Percentiles rank a stretch among this genome's conserved stretches.
Evolutionary conservation across 2,329 filamentous ascomycete genomes (phyloP).

Genomic region (Trichoderma polysporum): DNA sequence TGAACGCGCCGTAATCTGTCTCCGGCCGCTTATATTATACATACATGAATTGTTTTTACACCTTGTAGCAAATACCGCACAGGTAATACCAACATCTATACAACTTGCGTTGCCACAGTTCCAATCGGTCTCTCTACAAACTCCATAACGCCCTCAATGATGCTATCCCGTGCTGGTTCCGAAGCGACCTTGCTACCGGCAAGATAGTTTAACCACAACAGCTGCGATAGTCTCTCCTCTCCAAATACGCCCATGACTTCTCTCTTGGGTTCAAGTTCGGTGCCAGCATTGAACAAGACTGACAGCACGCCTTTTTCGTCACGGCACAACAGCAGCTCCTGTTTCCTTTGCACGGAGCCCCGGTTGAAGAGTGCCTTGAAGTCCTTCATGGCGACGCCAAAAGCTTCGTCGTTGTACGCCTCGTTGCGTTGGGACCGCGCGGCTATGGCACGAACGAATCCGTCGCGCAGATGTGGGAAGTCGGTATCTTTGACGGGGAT

Average conservation of each 20-base stretch:
- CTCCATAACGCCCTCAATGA: constrained; percentile 84
- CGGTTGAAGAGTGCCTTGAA: constrained; percentile 84
- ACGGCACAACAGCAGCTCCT: constrained; percentile 72
- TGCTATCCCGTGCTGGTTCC: constrained; percentile 73
- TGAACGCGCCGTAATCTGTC: not conserved
- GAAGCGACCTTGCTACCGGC: constrained; percentile 84
- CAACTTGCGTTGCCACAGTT: constrained; percentile 77
- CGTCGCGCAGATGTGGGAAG: constrained; percentile 88
- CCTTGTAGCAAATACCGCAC: not conserved
- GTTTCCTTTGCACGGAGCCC: constrained; percentile 75
- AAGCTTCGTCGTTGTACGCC: constrained; percentile 67
- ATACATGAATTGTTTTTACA: not conserved
- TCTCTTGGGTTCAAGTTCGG: constrained; percentile 47
- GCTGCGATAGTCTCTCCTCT: constrained; percentile 77
- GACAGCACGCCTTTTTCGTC: constrained; percentile 64
- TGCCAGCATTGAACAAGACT: constrained; percentile 66
- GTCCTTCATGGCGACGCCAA: constrained; percentile 70
- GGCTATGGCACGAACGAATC: constrained; percentile 82
- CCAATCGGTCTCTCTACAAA: constrained; percentile 87
- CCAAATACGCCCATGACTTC: constrained; percentile 65
- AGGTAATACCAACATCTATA: constrained; percentile 29
- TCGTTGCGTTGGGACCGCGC: constrained; percentile 62
- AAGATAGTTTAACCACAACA: constrained; percentile 89
- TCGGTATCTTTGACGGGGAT: constrained; percentile 92
- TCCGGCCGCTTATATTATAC: not conserved